phyloP scores from a whole-genome alignment of 768 basidiomycete species.

The Chalciporus chontae region DNA sequence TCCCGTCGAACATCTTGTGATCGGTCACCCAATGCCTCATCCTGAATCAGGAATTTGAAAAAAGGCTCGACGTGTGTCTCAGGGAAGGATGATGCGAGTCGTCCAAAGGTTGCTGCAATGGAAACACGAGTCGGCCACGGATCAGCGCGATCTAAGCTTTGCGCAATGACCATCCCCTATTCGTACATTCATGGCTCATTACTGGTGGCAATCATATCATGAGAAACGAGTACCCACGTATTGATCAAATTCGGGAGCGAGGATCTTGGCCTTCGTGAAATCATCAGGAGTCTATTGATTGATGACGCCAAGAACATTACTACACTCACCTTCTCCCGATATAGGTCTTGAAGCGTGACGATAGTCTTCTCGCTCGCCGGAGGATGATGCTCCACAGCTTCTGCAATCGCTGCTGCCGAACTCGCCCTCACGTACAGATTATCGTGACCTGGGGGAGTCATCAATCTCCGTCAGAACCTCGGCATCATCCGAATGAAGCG shows the following conservation, averaged over 20 bases:
- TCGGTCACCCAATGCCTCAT: constrained; percentile 86
- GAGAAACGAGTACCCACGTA: constrained; percentile 56
- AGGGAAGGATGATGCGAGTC: constrained; percentile 63
- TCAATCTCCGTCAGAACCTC: neutral
- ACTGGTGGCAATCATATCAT: neutral
- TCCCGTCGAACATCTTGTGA: constrained; percentile 74
- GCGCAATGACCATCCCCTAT: constrained; percentile 90
- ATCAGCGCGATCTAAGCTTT: constrained; percentile 81
- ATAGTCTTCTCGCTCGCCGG: constrained; percentile 48
- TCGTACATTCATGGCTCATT: neutral
- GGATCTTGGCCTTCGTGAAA: constrained; percentile 62
- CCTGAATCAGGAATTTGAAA: constrained; percentile 83
- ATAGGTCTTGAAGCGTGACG: constrained; percentile 59
- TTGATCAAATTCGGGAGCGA: constrained; percentile 90
- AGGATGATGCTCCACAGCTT: constrained; percentile 72
- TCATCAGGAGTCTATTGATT: neutral
- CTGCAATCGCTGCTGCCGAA: constrained; percentile 68
- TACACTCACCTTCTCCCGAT: constrained; percentile 70
- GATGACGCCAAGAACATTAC: neutral
- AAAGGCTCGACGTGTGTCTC: constrained; percentile 60
- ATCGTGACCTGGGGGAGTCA: constrained; percentile 57
- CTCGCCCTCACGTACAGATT: constrained; percentile 78
- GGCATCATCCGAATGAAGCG: neutral
- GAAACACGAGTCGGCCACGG: constrained; percentile 86
- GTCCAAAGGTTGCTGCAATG: constrained; percentile 61